Percentiles rank a stretch among this genome's conserved stretches.
These are phyloP conservation scores for Macadamia tetraphylla DNA, from an alignment of 164 flowering plant species.

Conservation along the genomic window DNA sequence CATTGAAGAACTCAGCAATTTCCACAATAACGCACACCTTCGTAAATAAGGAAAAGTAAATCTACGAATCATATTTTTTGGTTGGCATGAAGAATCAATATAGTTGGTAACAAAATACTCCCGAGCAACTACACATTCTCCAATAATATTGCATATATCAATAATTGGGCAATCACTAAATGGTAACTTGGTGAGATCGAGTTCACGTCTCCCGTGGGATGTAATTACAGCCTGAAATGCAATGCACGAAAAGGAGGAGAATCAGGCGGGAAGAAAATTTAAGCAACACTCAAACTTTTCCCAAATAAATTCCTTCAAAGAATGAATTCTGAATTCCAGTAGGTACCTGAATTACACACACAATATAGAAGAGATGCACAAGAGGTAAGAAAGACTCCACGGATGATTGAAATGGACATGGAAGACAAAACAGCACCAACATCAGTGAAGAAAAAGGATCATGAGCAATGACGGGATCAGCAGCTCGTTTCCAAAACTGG, in stretches of 20 bases:
- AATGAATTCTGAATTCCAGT: neutral
- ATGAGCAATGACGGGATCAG: conserved; percentile 70
- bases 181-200: conserved; percentile 24
- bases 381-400: conserved; percentile 58
- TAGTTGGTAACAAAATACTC: conserved; percentile 54
- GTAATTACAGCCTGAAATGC: conserved; percentile 55
- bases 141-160: conserved; percentile 44
- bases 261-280: conserved; percentile 1
- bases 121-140: conserved; percentile 30
- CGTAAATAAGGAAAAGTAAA: conserved; percentile 71
- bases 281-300: neutral
- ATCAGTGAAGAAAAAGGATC: conserved; percentile 95
- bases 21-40: conserved; percentile 82
- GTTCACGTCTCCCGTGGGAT: conserved; percentile 24
- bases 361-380: conserved; percentile 76
- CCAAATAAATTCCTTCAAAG: neutral
- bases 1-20: conserved; percentile 45
- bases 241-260: conserved; percentile 1
- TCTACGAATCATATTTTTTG: conserved; percentile 49
- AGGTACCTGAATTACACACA: conserved; percentile 67
- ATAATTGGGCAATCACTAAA: conserved; percentile 37
- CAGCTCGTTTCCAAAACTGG: conserved; percentile 70
- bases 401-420: conserved; percentile 54
- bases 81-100: conserved; percentile 40
- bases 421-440: conserved; percentile 92